Evolutionary conservation across 2,329 filamentous ascomycete genomes (phyloP).

Genomic region (Phaeosphaeriaceae sp.): DNA sequence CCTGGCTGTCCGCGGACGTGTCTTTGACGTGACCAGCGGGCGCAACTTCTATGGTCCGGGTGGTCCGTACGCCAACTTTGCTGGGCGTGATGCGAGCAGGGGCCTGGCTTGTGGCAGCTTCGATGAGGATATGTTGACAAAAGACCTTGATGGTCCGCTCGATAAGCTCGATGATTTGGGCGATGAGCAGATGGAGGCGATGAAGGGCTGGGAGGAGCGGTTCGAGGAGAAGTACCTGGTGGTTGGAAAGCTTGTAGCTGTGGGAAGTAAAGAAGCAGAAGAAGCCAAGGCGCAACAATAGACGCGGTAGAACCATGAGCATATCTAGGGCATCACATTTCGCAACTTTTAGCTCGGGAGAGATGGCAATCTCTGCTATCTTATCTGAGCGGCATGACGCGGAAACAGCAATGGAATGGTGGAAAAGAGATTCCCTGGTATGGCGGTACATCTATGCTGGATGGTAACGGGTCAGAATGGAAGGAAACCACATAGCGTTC

Average conservation of each 20-base stretch:
- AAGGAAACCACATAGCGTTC: neutral
- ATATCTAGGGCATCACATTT: neutral
- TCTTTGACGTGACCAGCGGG: constrained; percentile 89
- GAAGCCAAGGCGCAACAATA: constrained; percentile 40
- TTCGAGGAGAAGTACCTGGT: constrained; percentile 94
- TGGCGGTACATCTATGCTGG: neutral
- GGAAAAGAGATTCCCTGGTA: neutral
- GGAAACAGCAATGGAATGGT: neutral
- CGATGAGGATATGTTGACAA: constrained; percentile 92
- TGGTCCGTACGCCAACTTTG: constrained; percentile 95
- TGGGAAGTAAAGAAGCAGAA: constrained; percentile 62
- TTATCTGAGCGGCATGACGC: neutral
- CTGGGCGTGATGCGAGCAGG: constrained; percentile 86
- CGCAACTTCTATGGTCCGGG: constrained; percentile 96
- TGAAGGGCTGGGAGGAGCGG: constrained; percentile 90
- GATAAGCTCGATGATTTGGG: constrained; percentile 77
- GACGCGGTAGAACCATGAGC: neutral
- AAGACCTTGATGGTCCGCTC: constrained; percentile 83
- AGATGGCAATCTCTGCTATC: neutral
- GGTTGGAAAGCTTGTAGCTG: constrained; percentile 83
- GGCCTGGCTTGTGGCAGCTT: constrained; percentile 92
- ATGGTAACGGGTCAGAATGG: neutral
- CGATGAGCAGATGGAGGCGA: constrained; percentile 78
- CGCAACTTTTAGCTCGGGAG: neutral
- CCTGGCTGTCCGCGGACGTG: constrained; percentile 85